Evolutionary conservation across 106 monocot species (phyloP).

Genomic region (Dioscorea alata): DNA sequence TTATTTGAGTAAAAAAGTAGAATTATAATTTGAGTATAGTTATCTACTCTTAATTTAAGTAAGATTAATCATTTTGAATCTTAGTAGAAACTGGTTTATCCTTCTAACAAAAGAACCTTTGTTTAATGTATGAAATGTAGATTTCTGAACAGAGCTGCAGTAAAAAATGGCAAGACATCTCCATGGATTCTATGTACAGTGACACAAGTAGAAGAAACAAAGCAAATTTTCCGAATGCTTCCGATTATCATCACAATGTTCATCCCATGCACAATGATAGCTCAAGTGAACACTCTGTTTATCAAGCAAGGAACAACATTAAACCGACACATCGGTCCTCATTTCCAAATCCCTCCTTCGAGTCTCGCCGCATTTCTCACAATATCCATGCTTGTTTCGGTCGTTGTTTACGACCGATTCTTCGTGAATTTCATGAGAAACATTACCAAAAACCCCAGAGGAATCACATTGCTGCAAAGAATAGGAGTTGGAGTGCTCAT

Average conservation of each 20-base stretch:
- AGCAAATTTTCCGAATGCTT: slow-evolving; percentile 20
- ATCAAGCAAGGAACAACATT: slow-evolving; percentile 24
- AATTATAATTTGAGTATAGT: too few relatives aligned
- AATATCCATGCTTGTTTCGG: slow-evolving; percentile 40
- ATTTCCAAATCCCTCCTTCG: slow-evolving; percentile 19
- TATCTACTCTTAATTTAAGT: too few relatives aligned
- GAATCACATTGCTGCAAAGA: slow-evolving; percentile 48
- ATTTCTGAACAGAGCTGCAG: slow-evolving; percentile 58
- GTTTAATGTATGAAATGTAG: slow-evolving; percentile 3
- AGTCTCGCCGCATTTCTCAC: slow-evolving; percentile 35
- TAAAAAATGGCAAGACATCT: slow-evolving; percentile 2
- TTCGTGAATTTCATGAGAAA: slow-evolving; percentile 19
- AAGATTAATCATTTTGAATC: too few relatives aligned
- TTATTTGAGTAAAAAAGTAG: too few relatives aligned
- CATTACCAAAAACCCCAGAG: slow-evolving; percentile 44
- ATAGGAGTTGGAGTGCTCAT: slow-evolving; percentile 26
- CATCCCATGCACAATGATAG: slow-evolving; percentile 15
- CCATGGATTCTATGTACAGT: slow-evolving; percentile 24
- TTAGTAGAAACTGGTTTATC: too few relatives aligned
- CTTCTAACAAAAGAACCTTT: too few relatives aligned
- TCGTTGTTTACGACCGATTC: slow-evolving; percentile 36
- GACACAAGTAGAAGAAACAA: slow-evolving; percentile 32
- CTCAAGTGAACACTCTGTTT: slow-evolving; percentile 26
- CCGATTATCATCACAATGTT: slow-evolving; percentile 12
- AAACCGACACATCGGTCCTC: slow-evolving; percentile 9